phyloP scores from a whole-genome alignment of 306 rosid genomes.

The Inga laurina region DNA sequence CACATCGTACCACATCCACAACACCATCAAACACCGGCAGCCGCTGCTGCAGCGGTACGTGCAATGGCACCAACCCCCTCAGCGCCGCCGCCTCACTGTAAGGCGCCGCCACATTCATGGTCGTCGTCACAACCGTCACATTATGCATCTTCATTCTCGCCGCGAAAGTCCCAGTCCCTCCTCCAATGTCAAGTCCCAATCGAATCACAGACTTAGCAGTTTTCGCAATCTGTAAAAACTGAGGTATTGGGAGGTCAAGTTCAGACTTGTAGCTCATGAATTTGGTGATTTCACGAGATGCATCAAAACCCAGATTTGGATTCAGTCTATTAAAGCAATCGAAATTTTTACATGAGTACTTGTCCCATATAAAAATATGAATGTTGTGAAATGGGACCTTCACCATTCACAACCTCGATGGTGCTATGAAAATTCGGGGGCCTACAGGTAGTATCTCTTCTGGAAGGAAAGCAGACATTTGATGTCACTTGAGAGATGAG shows the following conservation, averaged over 20 bases:
- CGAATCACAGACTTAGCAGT: slow-evolving; percentile 66
- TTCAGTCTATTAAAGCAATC: slow-evolving; percentile 58
- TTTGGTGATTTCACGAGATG: slow-evolving; percentile 40
- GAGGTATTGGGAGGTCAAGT: slow-evolving; percentile 82
- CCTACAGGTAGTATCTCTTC: background rate
- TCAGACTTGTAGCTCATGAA: slow-evolving; percentile 56
- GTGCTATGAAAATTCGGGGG: background rate
- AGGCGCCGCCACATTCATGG: slow-evolving; percentile 82
- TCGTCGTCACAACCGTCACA: slow-evolving; percentile 78
- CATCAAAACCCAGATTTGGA: slow-evolving; percentile 70
- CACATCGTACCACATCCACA: slow-evolving; percentile 89
- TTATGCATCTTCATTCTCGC: slow-evolving; percentile 80
- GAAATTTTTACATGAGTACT: slow-evolving; percentile 72
- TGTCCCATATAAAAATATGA: slow-evolving; percentile 56
- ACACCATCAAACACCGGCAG: slow-evolving; percentile 83
- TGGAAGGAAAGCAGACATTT: background rate
- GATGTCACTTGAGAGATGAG: background rate
- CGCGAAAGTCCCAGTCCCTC: slow-evolving; percentile 86
- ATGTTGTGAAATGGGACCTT: background rate
- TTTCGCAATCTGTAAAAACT: slow-evolving; percentile 70
- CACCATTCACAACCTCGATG: background rate
- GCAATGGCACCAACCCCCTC: slow-evolving; percentile 86
- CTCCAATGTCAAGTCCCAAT: slow-evolving; percentile 82
- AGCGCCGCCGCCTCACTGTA: slow-evolving; percentile 78
- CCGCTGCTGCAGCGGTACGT: slow-evolving; percentile 91